Conservation (phyloP, 176 grass and related monocot genomes). For the Poa annua region DNA sequence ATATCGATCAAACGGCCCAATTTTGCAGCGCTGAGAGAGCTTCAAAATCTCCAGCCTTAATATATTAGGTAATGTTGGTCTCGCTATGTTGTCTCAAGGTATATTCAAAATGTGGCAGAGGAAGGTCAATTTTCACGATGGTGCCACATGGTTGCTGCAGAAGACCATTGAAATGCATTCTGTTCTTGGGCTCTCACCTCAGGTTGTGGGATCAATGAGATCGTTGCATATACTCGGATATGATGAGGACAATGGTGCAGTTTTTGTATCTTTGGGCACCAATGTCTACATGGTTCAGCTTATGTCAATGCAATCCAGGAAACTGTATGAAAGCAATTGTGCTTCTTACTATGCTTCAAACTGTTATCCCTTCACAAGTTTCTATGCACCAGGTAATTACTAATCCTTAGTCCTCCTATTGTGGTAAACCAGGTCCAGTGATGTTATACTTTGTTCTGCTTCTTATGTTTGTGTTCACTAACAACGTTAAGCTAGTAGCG, state of each 20-base stretch:
- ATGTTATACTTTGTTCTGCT: not conserved
- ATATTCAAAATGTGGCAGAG: not conserved
- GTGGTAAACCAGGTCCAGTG: not conserved
- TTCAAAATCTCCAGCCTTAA: too few relatives aligned
- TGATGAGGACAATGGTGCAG: not conserved
- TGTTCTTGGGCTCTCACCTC: not conserved
- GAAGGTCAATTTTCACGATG: not conserved
- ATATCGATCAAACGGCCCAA: too few relatives aligned
- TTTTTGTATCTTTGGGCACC: not conserved
- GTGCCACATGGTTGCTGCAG: not conserved
- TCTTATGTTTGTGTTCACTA: not conserved
- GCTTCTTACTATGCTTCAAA: not conserved
- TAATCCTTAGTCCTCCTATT: not conserved
- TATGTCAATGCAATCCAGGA: not conserved
- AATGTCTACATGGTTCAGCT: constrained; percentile 5
- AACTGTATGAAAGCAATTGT: not conserved
- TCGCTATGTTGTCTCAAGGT: too few relatives aligned
- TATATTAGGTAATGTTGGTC: too few relatives aligned
- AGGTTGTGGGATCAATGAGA: too few relatives aligned
- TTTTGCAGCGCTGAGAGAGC: too few relatives aligned
- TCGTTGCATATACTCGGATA: not conserved
- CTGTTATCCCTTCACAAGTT: constrained; percentile 11
- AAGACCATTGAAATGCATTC: not conserved
- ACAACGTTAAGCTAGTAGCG: not conserved
- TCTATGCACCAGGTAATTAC: not conserved